Conservation (phyloP, 2,329 filamentous ascomycete genomes). For the Thyridium curvatum region DNA sequence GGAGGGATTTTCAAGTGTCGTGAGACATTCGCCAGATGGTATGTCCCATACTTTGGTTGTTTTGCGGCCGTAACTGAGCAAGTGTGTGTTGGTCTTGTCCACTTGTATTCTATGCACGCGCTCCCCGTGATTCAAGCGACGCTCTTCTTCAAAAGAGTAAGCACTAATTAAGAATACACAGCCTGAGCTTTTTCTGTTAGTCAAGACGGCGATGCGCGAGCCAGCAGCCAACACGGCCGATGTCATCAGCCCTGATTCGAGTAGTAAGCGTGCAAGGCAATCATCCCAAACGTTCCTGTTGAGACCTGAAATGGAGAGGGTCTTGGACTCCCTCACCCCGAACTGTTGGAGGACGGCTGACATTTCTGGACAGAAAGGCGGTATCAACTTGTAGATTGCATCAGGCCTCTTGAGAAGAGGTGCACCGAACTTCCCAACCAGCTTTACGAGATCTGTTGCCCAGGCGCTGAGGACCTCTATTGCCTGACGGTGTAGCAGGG, state of each 20-base stretch:
- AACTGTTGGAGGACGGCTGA: constrained; percentile 27
- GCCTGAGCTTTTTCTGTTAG: constrained; percentile 5
- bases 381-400: constrained; percentile 28
- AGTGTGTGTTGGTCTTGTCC: constrained; percentile 10
- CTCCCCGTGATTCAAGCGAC: constrained; percentile 13
- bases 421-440: constrained; percentile 27
- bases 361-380: constrained; percentile 28
- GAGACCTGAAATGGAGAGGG: constrained; percentile 9
- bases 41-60: constrained; percentile 19
- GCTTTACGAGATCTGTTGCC: constrained; percentile 25
- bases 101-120: constrained; percentile 12
- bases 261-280: constrained; percentile 13
- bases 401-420: constrained; percentile 17
- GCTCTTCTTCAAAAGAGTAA: constrained; percentile 13
- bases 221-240: constrained; percentile 9
- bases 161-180: constrained; percentile 13
- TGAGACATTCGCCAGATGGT: constrained; percentile 14
- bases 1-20: constrained; percentile 12
- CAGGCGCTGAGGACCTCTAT: constrained; percentile 20
- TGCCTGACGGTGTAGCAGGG: constrained; percentile 5
- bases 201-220: constrained; percentile 8
- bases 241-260: constrained; percentile 3
- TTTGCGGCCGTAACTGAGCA: constrained; percentile 19
- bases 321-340: constrained; percentile 10
- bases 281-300: constrained; percentile 16